phyloP scores from a whole-genome alignment of 116 monocot genomes.

The Iris pallida region DNA sequence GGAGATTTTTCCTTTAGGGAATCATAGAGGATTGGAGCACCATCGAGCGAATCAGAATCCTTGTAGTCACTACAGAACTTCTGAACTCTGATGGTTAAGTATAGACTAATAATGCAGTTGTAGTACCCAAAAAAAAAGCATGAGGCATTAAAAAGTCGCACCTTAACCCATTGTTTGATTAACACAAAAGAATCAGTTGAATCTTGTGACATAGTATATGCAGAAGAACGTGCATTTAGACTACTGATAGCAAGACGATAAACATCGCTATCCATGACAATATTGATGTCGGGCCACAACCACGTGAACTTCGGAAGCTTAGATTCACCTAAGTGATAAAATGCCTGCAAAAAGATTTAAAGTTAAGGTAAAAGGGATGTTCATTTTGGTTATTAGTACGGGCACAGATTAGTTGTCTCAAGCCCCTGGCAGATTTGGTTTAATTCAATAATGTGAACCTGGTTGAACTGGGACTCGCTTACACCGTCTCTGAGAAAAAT shows the following conservation, averaged over 20 bases:
- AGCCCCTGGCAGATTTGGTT: constrained; percentile 65
- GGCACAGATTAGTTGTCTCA: background rate
- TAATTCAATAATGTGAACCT: constrained; percentile 63
- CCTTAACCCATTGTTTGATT: constrained; percentile 61
- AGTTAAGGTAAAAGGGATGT: background rate
- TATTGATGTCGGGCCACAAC: constrained; percentile 83
- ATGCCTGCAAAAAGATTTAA: constrained; percentile 30
- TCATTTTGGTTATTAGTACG: background rate
- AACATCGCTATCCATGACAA: too few relatives aligned
- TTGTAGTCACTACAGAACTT: constrained; percentile 35
- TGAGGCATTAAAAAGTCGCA: constrained; percentile 2
- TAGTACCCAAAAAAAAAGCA: background rate
- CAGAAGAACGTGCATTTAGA: too few relatives aligned
- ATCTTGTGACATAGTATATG: constrained; percentile 18
- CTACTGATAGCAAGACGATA: too few relatives aligned
- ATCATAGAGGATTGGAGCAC: constrained; percentile 32
- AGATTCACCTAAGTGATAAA: constrained; percentile 41
- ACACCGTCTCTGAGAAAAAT: constrained; percentile 68
- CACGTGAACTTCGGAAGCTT: constrained; percentile 53
- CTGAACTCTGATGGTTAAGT: constrained; percentile 23
- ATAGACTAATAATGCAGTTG: background rate
- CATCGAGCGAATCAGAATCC: constrained; percentile 21
- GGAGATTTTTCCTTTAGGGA: constrained; percentile 19
- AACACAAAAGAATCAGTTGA: constrained; percentile 28
- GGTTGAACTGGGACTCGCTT: constrained; percentile 70